Evolutionary conservation across 192 early-diverging fungal species (phyloP), one percentile per base, ranked within the genome.

Genomic region (Gigaspora rosea): DNA sequence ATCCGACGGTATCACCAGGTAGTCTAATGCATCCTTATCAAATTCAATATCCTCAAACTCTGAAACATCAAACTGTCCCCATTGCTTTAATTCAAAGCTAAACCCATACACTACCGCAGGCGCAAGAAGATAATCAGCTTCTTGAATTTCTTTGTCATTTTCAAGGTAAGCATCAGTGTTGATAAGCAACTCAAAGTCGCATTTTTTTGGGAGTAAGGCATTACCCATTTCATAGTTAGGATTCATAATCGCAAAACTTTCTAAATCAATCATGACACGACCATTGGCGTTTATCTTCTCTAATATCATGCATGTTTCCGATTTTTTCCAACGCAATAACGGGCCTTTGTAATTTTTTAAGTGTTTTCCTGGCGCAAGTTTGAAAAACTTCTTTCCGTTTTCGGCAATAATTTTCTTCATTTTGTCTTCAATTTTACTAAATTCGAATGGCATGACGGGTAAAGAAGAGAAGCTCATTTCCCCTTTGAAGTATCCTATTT

Each of bases 101-200:
- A 62, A 62, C 11, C 61, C 61, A 32, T 62, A 62, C 3, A 62
- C 61, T 62, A 62, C 10, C 12, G 61, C 27, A 62, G 61, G 61
- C 11, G 61, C 61, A 8, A 27, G n/a, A 33, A 4, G 15, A 20
- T 16, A 2, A 62, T 12, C 8, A 62, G n/a, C 27, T 61, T 61
- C 32, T n/a, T 61, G 4, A 22, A 22, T 13, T 9, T 22, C 9
- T n/a, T 16, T 18, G 8, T n/a, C 57, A 1, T 59, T 15, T 12
- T 35, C 10, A 9, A 62, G 11, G 11, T 62, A 62, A 15, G 13
- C 13, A 27, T 13, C 22, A 10, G 5, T 32, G 0, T 15, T 10
- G 27, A 27, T 1, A 27, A 27, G 27, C 10, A 62, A 32, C 5
- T 33, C 32, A 62, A 32, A 3, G 5, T 62, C 22, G 15, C 22